phyloP scores from a whole-genome alignment of 371 early-diverging fungal genomes.

The Saksenaea vasiformis region DNA sequence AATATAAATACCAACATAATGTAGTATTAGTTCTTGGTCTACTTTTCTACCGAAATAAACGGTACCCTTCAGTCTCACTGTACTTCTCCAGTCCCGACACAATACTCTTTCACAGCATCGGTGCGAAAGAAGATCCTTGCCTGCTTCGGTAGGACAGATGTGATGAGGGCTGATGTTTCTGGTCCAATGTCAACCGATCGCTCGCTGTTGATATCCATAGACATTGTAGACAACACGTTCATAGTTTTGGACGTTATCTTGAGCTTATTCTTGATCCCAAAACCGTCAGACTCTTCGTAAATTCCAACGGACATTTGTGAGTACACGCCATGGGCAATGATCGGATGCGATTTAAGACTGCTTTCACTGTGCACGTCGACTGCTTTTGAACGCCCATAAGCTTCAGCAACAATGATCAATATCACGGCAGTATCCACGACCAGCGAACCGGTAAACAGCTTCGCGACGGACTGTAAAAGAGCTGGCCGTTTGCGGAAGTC shows the following conservation, averaged over 20 bases:
- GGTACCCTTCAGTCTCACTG: no score
- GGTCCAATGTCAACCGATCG: not conserved
- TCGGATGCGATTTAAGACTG: not conserved
- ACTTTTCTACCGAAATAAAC: no score
- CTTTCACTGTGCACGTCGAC: conserved; percentile 8
- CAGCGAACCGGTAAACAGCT: conserved; percentile 7
- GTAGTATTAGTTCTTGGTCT: no score
- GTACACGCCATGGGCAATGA: not conserved
- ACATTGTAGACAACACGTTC: conserved; percentile 8
- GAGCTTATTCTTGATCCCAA: conserved; percentile 6
- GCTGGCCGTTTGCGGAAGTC: conserved; percentile 2
- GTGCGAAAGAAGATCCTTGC: not conserved
- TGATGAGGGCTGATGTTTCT: not conserved
- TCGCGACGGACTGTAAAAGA: conserved; percentile 14
- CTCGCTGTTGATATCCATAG: not conserved
- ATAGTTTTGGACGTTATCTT: conserved; percentile 6
- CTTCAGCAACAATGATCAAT: not conserved
- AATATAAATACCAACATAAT: no score
- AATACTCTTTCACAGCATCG: no score
- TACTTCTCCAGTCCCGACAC: no score
- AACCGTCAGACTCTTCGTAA: conserved; percentile 7
- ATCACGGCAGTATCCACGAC: conserved; percentile 4
- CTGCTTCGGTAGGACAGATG: not conserved
- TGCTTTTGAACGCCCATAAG: conserved; percentile 7
- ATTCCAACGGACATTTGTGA: not conserved